Evolutionary conservation across 1,284 basidiomycete species (phyloP).

Genomic region (Leccinum huronense): DNA sequence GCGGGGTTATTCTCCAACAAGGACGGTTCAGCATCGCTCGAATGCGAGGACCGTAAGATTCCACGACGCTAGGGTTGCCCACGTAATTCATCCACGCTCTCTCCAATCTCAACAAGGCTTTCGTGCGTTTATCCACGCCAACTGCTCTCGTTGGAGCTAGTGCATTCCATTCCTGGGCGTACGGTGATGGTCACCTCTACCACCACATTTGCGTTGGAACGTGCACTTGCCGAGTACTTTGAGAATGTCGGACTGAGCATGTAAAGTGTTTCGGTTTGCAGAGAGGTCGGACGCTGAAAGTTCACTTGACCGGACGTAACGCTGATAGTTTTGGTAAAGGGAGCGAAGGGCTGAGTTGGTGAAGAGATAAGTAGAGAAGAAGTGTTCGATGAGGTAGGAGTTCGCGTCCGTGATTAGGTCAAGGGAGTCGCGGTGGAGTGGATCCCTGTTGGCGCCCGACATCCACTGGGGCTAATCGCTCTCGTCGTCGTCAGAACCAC

Average conservation of each 20-base stretch:
- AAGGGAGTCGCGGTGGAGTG: conserved; percentile 62
- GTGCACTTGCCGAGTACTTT: conserved; percentile 67
- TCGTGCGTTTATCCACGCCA: conserved; percentile 74
- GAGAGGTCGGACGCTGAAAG: conserved; percentile 35
- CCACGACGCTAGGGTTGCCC: conserved; percentile 85
- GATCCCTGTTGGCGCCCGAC: conserved; percentile 27
- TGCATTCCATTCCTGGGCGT: too few species aligned
- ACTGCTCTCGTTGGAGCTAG: too few species aligned
- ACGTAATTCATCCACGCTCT: conserved; percentile 86
- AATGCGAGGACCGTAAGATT: conserved; percentile 61
- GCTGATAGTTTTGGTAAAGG: conserved; percentile 85
- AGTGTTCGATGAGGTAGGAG: conserved; percentile 82
- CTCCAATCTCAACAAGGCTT: conserved; percentile 78
- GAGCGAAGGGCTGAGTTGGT: conserved; percentile 82
- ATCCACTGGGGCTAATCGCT: conserved; percentile 46
- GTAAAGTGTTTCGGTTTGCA: too few species aligned
- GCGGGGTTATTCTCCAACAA: conserved; percentile 48
- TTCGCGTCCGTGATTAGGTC: conserved; percentile 85
- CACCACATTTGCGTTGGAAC: too few species aligned
- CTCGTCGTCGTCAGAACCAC: conserved; percentile 57
- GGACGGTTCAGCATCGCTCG: conserved; percentile 48
- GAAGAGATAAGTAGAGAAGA: conserved; percentile 92
- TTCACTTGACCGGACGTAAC: conserved; percentile 90
- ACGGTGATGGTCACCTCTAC: too few species aligned
- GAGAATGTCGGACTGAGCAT: conserved; percentile 51